Base-by-base conservation (phyloP, 805 yeast genomes). In the Lipomyces orientalis region DNA sequence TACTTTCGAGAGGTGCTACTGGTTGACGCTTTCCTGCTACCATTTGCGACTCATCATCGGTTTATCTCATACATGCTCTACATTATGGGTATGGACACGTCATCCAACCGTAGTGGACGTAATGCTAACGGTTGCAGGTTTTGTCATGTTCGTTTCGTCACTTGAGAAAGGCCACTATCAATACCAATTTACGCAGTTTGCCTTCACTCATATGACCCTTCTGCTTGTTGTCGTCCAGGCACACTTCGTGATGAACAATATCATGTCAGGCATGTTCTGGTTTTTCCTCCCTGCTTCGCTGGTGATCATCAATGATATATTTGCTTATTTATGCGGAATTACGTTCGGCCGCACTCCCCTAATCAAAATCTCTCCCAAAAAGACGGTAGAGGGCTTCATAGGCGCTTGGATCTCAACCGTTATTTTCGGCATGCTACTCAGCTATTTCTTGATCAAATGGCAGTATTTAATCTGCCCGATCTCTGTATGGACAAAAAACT, bases 381-480 rank as follows among this genome's bases (percentile, higher is more conserved):
- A 95, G 81, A 95, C 99, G 1, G 93, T 94, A 43, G 99, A 95
- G 81, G 99, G 99, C 2, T 95, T 95, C 75, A 80, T 94, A 58
- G 99, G 99, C 62, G 99, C 98, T 19, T 95, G 99, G 98, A 79
- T 92, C 59, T 93, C 95, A 77, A 95, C 99, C 8, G 88, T 91
- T 5, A 70, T 90, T 51, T 87, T 90, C 68, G 91, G 94, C 0
- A 79, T 91, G 22, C 64, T 87, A 7, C 82, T 93, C 63, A 85
- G 96, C 1, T 85, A 85, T 73, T 75, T 88, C 61, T 82, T 93
- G 70, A 82, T 90, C 43, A 84, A 86, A 61, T 88, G 86, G 71
- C 85, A 85, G 75, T 95, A 89, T 78, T 81, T 95, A 82, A 91
- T 90, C 69, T 95, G 99, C 77, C 98, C 98, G 14, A 93, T 92